Evolutionary conservation across 2,329 filamentous ascomycete species (phyloP).

Genomic region (Trichoderma simmonsii): DNA sequence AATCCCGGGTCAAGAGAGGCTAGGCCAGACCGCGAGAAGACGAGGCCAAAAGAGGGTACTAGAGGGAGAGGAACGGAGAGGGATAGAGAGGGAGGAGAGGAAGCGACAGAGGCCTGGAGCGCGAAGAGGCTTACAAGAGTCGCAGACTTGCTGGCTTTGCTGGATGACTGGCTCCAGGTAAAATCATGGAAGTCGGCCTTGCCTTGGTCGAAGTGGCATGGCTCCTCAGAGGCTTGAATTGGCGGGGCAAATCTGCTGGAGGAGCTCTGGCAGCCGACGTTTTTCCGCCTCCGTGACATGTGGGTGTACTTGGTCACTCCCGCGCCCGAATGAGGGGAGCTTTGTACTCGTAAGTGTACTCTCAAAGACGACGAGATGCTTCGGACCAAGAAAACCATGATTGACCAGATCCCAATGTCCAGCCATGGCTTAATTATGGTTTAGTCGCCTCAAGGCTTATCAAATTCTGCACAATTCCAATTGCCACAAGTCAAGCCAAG

Average conservation of each 20-base stretch:
- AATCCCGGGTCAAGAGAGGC: background rate
- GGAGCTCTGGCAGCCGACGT: conserved; percentile 21
- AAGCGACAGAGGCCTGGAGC: background rate
- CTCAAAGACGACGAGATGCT: background rate
- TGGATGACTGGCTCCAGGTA: conserved; percentile 18
- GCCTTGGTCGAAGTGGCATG: conserved; percentile 18
- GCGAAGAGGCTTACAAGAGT: background rate
- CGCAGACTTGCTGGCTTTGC: conserved; percentile 1
- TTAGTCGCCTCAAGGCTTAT: background rate
- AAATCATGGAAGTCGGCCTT: conserved; percentile 19
- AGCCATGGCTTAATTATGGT: background rate
- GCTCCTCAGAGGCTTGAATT: conserved; percentile 10
- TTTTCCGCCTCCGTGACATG: conserved; percentile 30
- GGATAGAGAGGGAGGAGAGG: background rate
- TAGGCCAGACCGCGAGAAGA: background rate
- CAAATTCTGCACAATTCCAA: background rate
- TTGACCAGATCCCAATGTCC: background rate
- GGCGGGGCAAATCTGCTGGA: conserved; percentile 19
- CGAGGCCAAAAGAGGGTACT: background rate
- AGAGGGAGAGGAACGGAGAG: too few species aligned
- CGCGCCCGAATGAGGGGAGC: background rate
- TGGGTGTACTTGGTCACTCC: background rate
- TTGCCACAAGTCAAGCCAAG: background rate
- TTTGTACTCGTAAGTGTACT: background rate
- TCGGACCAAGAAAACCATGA: background rate